Percentiles rank a stretch among this genome's conserved stretches.
Evolutionary conservation across 2,329 filamentous ascomycete genomes (phyloP).

Genomic region (Hypoxylon sp.): DNA sequence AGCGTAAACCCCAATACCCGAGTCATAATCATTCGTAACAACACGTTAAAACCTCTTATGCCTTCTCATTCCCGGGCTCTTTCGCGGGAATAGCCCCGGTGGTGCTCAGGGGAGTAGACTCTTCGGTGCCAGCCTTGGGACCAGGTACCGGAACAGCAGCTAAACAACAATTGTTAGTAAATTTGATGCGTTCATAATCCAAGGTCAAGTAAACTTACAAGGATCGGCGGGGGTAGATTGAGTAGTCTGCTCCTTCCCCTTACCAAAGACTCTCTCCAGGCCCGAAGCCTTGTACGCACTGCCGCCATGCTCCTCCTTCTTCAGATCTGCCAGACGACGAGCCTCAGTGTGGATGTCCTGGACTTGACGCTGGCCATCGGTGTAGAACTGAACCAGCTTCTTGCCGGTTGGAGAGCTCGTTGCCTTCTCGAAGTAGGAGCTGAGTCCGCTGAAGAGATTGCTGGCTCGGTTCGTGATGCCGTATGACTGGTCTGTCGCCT

Average conservation of each 20-base stretch:
- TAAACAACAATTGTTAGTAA: slow-evolving; percentile 17
- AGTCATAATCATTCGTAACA: slow-evolving; percentile 33
- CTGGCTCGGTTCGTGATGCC: slow-evolving; percentile 78
- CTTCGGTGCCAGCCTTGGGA: slow-evolving; percentile 39
- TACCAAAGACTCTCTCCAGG: slow-evolving; percentile 65
- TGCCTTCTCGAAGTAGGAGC: slow-evolving; percentile 95
- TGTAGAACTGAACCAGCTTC: slow-evolving; percentile 88
- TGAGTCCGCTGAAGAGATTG: slow-evolving; percentile 69
- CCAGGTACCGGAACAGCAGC: slow-evolving; percentile 38
- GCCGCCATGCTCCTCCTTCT: slow-evolving; percentile 71
- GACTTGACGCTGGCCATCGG: slow-evolving; percentile 84
- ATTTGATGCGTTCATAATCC: too few relatives aligned
- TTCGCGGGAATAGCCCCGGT: slow-evolving; percentile 41
- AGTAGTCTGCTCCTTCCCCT: slow-evolving; percentile 53
- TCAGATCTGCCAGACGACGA: slow-evolving; percentile 84
- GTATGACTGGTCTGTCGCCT: slow-evolving; percentile 84
- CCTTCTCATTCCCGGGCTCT: slow-evolving; percentile 41
- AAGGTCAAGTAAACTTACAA: slow-evolving; percentile 32
- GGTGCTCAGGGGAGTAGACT: slow-evolving; percentile 41
- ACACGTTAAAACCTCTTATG: slow-evolving; percentile 27
- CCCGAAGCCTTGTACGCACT: slow-evolving; percentile 68
- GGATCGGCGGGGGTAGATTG: slow-evolving; percentile 41
- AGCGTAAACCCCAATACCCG: slow-evolving; percentile 11
- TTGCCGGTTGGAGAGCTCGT: slow-evolving; percentile 85
- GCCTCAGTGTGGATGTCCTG: slow-evolving; percentile 94